Base-by-base conservation (phyloP, 306 rosid genomes). In the Cucurbita moschata region DNA sequence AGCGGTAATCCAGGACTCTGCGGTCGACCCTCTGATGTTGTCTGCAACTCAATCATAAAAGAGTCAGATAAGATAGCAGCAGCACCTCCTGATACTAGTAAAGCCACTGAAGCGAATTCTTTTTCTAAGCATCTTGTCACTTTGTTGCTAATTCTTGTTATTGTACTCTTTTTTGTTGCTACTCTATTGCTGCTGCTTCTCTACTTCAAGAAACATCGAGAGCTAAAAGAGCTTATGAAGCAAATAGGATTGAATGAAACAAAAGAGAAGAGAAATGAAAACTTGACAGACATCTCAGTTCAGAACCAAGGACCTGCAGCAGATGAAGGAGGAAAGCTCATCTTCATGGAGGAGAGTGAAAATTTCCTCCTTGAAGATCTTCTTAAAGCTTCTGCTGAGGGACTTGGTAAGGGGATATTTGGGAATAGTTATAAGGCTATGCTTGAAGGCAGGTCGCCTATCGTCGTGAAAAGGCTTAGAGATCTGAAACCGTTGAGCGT, bases 381-480 rank as follows among this genome's bases (percentile, higher is more conserved):
- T 79, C 81, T 93, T 2, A 87, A 81, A 77, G 96, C 97, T 42
- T 87, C 92, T 19, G 96, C 97, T n/a, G 97, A 86, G 87, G 77
- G 85, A 43, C 65, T 93, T 30, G 97, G 98, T 10, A 85, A 86
- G 26, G 97, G 98, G 57, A 80, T 76, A 3, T 81, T 87, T 66
- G 92, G 96, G 49, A 87, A 86, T 69, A 83, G 89, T 79, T 93
- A 87, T 12, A 88, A 87, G 89, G 98, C 89, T 2, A 86, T 77
- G 86, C 76, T 88, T 70, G 75, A 64, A 71, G 79, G 81, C 42
- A 89, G 87, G 77, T 37, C 82, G 19, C 59, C 76, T 15, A 72
- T 88, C 38, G 90, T 93, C 13, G 97, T 93, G 14, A 93, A 93
- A 81, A n/a, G 94, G 84, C 77, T 88, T 16, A 77, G 88, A 77